A percentile compares a stretch with the other conserved stretches of the same genome.
Conservation (phyloP, 2,329 filamentous ascomycete species). For the Phaeosphaeriaceae sp. region DNA sequence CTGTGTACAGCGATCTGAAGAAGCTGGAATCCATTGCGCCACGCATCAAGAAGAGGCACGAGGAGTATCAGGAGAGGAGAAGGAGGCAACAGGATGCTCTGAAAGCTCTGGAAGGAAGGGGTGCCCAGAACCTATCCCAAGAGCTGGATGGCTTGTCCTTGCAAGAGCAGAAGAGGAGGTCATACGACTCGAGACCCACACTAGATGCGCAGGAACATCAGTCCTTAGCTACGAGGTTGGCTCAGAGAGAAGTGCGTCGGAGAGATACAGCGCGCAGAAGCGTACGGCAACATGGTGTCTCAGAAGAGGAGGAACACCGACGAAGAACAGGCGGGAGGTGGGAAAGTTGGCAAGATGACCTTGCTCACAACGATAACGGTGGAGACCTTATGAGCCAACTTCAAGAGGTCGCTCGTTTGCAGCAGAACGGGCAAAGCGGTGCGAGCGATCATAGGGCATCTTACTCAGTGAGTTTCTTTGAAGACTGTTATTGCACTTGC, state of each 20-base stretch:
- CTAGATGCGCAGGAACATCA: conserved; percentile 43
- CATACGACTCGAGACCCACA: conserved; percentile 35
- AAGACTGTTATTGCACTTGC: conserved; percentile 2
- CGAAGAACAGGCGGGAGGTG: conserved; percentile 62
- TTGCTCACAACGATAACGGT: conserved; percentile 38
- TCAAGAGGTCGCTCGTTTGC: conserved; percentile 55
- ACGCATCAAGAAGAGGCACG: conserved; percentile 73
- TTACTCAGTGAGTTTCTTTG: conserved; percentile 6
- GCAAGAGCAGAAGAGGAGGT: conserved; percentile 24
- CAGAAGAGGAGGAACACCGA: conserved; percentile 64
- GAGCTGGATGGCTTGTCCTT: conserved; percentile 33
- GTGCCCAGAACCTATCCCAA: conserved; percentile 16
- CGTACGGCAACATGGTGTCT: conserved; percentile 64
- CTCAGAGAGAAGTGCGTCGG: conserved; percentile 44
- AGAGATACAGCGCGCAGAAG: conserved; percentile 52
- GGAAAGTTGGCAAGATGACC: conserved; percentile 60
- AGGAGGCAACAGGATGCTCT: conserved; percentile 34
- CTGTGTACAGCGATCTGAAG: conserved; percentile 69
- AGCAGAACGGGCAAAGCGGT: conserved; percentile 31
- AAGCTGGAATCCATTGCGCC: conserved; percentile 82
- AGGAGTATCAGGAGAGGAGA: conserved; percentile 51
- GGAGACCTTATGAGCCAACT: conserved; percentile 62
- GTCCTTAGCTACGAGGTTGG: conserved; percentile 41
- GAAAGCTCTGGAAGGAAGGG: conserved; percentile 33
- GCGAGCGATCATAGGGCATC: conserved; percentile 5